A percentile compares a stretch with the other conserved stretches of the same genome.
These are phyloP conservation scores for Debaryomyces sp. DNA, from an alignment of 1,139 yeast species.

Conservation along the genomic window DNA sequence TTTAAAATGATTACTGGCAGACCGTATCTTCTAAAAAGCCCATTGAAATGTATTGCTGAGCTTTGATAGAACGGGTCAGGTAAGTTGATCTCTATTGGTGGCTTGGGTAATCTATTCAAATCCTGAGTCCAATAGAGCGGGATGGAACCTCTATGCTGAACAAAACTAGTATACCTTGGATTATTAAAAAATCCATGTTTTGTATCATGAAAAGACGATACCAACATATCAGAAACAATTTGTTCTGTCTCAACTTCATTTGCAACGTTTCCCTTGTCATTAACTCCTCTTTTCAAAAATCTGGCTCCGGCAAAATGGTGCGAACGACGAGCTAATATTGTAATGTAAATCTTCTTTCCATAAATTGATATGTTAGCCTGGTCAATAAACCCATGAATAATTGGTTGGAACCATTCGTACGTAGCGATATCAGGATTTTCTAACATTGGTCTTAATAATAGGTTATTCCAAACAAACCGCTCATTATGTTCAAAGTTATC, in stretches of 20 bases:
- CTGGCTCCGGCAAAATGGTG: slow-evolving; percentile 98
- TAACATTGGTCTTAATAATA: slow-evolving; percentile 68
- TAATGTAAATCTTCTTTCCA: slow-evolving; percentile 81
- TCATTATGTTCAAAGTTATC: slow-evolving; percentile 55
- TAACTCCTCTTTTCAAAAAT: slow-evolving; percentile 92
- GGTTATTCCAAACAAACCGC: slow-evolving; percentile 90
- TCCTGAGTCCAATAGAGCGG: slow-evolving; percentile 98
- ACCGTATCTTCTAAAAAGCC: slow-evolving; percentile 83
- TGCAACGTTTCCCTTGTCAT: slow-evolving; percentile 91
- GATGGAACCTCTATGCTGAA: slow-evolving; percentile 95
- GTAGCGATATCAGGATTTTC: slow-evolving; percentile 61
- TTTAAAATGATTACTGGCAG: slow-evolving; percentile 78
- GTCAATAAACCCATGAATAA: slow-evolving; percentile 96
- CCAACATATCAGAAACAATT: slow-evolving; percentile 84
- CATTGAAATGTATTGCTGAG: slow-evolving; percentile 90
- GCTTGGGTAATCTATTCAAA: slow-evolving; percentile 71
- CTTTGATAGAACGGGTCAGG: slow-evolving; percentile 89
- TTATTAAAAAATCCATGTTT: slow-evolving; percentile 77
- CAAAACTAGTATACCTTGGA: slow-evolving; percentile 88
- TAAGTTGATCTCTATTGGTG: slow-evolving; percentile 77
- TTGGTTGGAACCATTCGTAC: slow-evolving; percentile 94
- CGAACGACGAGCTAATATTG: slow-evolving; percentile 90
- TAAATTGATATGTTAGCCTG: slow-evolving; percentile 89
- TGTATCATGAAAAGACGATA: slow-evolving; percentile 86
- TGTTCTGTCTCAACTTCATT: slow-evolving; percentile 98